Conservation (phyloP, 495 filamentous ascomycete species). For the Amphirosellinia nigrospora region DNA sequence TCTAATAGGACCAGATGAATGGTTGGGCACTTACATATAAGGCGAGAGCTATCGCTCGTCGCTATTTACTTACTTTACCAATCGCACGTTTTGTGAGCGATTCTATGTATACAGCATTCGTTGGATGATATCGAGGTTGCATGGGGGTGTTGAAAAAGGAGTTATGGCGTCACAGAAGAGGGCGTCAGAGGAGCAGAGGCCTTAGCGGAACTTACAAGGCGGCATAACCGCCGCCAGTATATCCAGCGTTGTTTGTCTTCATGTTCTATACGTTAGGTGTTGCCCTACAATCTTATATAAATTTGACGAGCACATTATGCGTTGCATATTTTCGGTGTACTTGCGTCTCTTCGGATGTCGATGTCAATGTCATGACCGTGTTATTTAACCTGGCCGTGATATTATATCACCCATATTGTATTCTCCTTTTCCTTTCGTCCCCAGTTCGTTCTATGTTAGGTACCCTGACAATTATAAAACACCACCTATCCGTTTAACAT, state of each 20-base stretch:
- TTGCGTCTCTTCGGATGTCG: too few species aligned
- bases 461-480: not conserved
- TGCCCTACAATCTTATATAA: not conserved
- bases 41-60: not conserved
- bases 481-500: not conserved
- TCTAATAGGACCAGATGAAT: not conserved
- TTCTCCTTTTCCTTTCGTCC: not conserved
- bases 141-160: constrained; percentile 7
- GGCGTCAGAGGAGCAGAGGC: not conserved
- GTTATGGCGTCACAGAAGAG: constrained; percentile 21
- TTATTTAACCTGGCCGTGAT: too few species aligned
- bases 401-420: not conserved
- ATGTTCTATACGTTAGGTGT: not conserved
- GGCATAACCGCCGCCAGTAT: constrained; percentile 6
- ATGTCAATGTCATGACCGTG: not conserved
- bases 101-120: not conserved
- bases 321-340: not conserved
- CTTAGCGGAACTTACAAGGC: not conserved
- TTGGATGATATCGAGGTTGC: constrained; percentile 7
- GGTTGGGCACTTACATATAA: not conserved
- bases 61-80: not conserved
- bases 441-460: not conserved
- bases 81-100: not conserved
- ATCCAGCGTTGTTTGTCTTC: not conserved
- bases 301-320: not conserved